These are phyloP conservation scores for Tolypocladium endophyticum DNA, from an alignment of 2,329 filamentous ascomycete genomes.

Conservation along the genomic window DNA sequence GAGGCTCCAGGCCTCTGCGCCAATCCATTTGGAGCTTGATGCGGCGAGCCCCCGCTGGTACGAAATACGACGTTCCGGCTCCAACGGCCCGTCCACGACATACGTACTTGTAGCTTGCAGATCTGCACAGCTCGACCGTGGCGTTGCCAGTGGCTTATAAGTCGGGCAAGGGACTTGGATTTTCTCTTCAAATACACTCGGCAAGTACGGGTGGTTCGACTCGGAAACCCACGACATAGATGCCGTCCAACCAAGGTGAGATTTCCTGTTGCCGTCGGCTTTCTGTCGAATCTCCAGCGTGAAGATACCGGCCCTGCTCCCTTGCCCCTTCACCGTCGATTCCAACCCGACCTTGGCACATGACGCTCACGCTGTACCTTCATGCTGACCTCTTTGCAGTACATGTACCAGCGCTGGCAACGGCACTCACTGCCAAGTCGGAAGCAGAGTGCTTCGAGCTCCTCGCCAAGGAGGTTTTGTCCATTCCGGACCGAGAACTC, in stretches of 20 bases:
- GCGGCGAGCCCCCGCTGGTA: not conserved
- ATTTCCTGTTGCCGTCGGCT: not conserved
- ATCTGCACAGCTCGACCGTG: not conserved
- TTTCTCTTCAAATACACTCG: not conserved
- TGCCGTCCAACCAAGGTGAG: constrained; percentile 2
- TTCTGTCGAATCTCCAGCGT: not conserved
- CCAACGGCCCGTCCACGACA: not conserved
- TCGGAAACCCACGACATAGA: not conserved
- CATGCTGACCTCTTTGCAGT: not conserved
- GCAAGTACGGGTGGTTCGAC: not conserved
- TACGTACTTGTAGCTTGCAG: not conserved
- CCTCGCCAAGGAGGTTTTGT: constrained; percentile 12
- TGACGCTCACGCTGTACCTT: not conserved
- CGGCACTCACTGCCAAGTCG: constrained; percentile 9
- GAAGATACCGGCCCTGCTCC: not conserved
- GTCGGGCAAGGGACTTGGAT: not conserved
- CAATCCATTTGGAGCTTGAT: not conserved
- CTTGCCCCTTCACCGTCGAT: not conserved
- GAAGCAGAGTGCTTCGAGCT: constrained; percentile 15
- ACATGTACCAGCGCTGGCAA: not conserved
- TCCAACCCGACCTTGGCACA: not conserved
- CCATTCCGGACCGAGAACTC: constrained; percentile 15
- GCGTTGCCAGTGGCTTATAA: not conserved
- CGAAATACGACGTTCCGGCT: not conserved
- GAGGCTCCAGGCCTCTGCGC: not conserved